Base-by-base conservation (phyloP, 2,329 filamentous ascomycete genomes). In the Ophiocordyceps robertsii region DNA sequence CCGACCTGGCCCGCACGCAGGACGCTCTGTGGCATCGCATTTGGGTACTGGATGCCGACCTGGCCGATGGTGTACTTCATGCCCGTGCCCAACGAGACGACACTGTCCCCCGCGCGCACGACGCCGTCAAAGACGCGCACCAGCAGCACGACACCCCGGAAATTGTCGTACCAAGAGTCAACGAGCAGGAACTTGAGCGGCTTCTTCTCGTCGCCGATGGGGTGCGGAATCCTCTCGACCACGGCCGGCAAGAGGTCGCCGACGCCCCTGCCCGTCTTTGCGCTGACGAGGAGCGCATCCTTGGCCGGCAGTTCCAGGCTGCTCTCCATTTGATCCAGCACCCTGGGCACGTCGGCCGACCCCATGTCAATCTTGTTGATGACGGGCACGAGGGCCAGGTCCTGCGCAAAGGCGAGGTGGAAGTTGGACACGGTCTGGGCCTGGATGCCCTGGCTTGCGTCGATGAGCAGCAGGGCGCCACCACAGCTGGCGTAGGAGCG, bases 371-470 rank as follows among this genome's bases (percentile, higher is more conserved):
- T 83, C 69, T 98, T 98, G 69, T 98, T 98, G 55, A 98, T 76
- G 21, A 98, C 86, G 0, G 92, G 92, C 4, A 98, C 78, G 47
- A 98, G 74, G 19, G 80, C 73, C 41, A 98, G 67, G 14, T 87
- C 86, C 60, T 96, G 87, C 2, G 90, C 81, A 63, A 98, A 98
- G 8, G 92, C 92, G 21, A 96, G 77, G 59, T 96, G 95, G 65
- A 98, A 98, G 62, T 98, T 98, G 47, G 92, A 92, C 9, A 98
- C 92, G 0, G 92, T 98, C 68, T 98, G 92, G 6, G 92, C 92
- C 66, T 98, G 92, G 3, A 98, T 81, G 38, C 92, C 92, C 64
- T 98, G 92, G 52, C 85, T 94, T 8, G 90, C 92, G 69, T 98
- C 92, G 3, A 98, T 90, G 2, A 98, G 76, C 41, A 98, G 71